Evolutionary conservation across 768 basidiomycete genomes (phyloP), one percentile per base, ranked within the genome.

Genomic region (Russula compacta): DNA sequence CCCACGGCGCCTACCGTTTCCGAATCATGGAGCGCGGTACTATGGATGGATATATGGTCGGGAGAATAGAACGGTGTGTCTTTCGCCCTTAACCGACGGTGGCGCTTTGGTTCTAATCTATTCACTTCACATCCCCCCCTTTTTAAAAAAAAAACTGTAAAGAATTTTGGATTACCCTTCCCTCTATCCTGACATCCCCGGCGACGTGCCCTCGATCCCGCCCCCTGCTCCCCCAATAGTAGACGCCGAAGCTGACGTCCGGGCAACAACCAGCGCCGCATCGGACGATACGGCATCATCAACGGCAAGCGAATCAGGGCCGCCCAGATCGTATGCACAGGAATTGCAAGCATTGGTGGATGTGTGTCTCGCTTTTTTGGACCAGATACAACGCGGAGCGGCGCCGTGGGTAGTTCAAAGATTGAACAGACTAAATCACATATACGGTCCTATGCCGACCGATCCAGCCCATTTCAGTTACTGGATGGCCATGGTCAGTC

Each of bases 351-450:
- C 68, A 54, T 72, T 81, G 52, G 78, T 87, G 73, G 74, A 71
- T 2, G 77, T 76, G 14, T 89, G 87, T 67, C 78, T 79, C 48
- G 73, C 74, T 5, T 89, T 89, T 68, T 74, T 89, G 59, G 75
- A 77, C 29, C 82, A 85, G 63, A 75, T 88, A 10, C 72, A 81
- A 58, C 75, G 75, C 2, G 90, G 92, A 15, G 85, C 84, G 1
- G 90, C 92, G 0, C 95, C 95, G 11, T 98, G 95, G 95, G 85
- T 98, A 39, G 84, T 92, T 2, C 92, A 97, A 68, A 82, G 91
- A 51, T 79, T 97, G 47, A 83, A 89, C 69, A 82, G 90, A 51
- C 79, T 97, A 43, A 83, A 87, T 69, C 81, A 81, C 67, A 84
- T 86, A 0, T 89, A 88, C 69, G 92, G 92, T 3, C 75, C 80